Evolutionary conservation across 139 green algal species (phyloP), one percentile per base, ranked within the genome.

Genomic region (Chlamydomonas asymmetrica): DNA sequence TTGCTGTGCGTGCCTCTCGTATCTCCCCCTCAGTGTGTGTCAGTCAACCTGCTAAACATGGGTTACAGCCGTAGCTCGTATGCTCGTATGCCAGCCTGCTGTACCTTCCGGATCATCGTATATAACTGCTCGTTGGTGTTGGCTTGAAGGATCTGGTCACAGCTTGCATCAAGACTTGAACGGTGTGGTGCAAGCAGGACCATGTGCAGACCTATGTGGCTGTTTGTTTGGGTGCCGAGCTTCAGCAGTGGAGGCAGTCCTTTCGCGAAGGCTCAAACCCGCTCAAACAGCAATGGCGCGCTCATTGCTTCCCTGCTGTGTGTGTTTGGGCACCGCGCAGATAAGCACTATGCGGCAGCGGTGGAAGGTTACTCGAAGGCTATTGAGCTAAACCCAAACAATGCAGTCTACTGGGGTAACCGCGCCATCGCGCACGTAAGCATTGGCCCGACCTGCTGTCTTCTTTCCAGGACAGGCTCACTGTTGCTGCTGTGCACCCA

Each of bases 331-430:
- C n/a, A n/a, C 39, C n/a, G 29, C 63, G 66, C 85, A 97, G 94
- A 90, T 3, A 94, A 95, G 69, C 88, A 97, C 65, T 99, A 93
- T 48, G 29, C 72, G 9, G 48, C 83, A 22, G 94, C 96, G 1
- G 88, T 98, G 10, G 86, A 91, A 3, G 61, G 83, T 5, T 99
- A 98, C 84, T 92, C 82, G 10, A 66, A 89, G 29, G 94, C 96
- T 5, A 93, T 99, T 5, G 83, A 92, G 8, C 32, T 91, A 0
- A 85, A 94, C 67, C 86, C 89, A 0, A 72, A 74, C 59, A 95
- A 90, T 57, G 90, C 92, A 13, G 82, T 97, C 2, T 94, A 94
- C 54, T 97, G 86, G 31, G 76, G 83, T 32, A 99, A 99, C 88
- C 82, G 96, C 7, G 91, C 96, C 0, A 92, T 97, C 67, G 90